A percentile compares a stretch with the other conserved stretches of the same genome.
Conservation (phyloP, 192 early-diverging fungal genomes). For the Backusella westeae region DNA sequence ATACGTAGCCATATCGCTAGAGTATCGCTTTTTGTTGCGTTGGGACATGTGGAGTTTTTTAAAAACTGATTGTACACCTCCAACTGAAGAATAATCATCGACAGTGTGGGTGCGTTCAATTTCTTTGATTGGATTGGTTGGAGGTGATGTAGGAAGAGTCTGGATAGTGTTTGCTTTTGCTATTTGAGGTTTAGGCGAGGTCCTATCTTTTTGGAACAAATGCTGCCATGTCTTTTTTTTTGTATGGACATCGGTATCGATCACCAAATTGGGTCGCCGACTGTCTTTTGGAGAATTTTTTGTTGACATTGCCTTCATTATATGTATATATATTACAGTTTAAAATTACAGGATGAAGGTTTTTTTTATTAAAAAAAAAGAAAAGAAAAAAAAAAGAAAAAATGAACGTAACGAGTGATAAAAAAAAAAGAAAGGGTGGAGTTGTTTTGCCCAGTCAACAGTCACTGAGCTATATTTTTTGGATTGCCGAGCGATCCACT, state of each 20-base stretch:
- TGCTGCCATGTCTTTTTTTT: conserved; percentile 7
- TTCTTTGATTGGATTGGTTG: not conserved
- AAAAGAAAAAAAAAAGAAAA: too few relatives aligned
- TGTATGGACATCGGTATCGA: not conserved
- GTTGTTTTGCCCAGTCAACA: not conserved
- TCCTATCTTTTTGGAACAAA: not conserved
- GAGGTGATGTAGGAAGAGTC: not conserved
- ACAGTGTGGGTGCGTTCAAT: not conserved
- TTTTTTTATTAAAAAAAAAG: not conserved
- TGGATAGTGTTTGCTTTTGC: not conserved
- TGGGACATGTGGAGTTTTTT: not conserved
- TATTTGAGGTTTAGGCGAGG: not conserved
- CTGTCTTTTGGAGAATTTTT: not conserved
- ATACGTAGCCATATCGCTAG: not conserved
- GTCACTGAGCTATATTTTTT: not conserved
- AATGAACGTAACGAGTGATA: not conserved
- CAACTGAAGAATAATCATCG: not conserved
- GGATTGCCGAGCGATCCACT: not conserved
- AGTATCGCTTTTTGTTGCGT: not conserved
- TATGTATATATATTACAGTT: not conserved
- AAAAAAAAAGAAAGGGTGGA: not conserved
- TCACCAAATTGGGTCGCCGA: not conserved
- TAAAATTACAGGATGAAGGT: not conserved
- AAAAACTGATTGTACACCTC: not conserved
- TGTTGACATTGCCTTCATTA: not conserved